Conservation (phyloP, 352 stramenopile genomes). For the Phytophthora multivora region DNA sequence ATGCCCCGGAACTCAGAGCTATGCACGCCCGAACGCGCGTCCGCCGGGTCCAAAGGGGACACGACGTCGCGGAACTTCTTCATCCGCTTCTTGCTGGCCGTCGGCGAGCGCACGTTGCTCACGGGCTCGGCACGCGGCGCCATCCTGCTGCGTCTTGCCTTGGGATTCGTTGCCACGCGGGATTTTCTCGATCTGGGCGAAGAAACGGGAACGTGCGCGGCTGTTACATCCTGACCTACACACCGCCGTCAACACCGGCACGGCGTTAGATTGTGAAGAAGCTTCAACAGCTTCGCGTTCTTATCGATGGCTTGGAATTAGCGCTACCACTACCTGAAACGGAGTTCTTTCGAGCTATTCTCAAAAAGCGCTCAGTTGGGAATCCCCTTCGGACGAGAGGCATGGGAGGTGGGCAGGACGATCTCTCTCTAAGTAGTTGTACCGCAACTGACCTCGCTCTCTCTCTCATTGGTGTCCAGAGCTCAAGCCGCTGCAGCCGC, state of each 20-base stretch:
- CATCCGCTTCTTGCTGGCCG: constrained; percentile 35
- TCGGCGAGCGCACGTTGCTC: constrained; percentile 22
- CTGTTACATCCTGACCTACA: constrained; percentile 12
- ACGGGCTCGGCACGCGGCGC: constrained; percentile 15
- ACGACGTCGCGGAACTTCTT: constrained; percentile 69
- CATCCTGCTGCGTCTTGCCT: constrained; percentile 5
- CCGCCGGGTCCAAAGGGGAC: constrained; percentile 70
- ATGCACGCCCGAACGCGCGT: constrained; percentile 70
- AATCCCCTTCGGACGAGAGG: constrained; percentile 12
- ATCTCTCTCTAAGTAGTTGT: neutral
- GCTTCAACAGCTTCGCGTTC: constrained; percentile 12
- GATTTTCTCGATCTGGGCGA: constrained; percentile 17
- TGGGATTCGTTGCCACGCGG: neutral
- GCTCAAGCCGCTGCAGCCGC: constrained; percentile 23
- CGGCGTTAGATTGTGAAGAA: constrained; percentile 4
- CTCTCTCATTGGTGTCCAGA: constrained; percentile 14
- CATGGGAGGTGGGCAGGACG: constrained; percentile 18
- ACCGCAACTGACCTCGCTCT: neutral
- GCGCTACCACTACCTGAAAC: too few species aligned
- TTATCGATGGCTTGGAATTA: neutral
- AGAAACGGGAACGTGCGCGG: constrained; percentile 23
- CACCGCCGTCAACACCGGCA: neutral
- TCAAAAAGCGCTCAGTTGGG: constrained; percentile 10
- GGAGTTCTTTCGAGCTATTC: neutral
- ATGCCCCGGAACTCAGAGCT: constrained; percentile 77